These are phyloP conservation scores for Annulohypoxylon stygium DNA, from an alignment of 495 filamentous ascomycete genomes.

Conservation along the genomic window DNA sequence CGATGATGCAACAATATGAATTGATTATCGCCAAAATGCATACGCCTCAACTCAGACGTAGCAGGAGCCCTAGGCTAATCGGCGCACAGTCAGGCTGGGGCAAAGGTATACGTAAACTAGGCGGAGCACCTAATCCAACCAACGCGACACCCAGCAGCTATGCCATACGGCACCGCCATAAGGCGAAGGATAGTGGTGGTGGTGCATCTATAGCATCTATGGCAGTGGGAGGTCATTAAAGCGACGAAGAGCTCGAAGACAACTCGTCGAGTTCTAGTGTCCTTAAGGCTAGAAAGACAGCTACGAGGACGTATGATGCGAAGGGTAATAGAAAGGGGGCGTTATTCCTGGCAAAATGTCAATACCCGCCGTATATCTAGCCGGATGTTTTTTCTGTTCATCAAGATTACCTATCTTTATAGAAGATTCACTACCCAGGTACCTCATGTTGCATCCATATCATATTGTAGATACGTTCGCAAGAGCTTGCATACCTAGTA, in stretches of 20 bases:
- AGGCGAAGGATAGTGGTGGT: conserved; percentile 32
- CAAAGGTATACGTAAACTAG: conserved; percentile 40
- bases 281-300: conserved; percentile 1
- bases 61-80: conserved; percentile 30
- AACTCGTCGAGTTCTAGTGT: not conserved
- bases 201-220: conserved; percentile 52
- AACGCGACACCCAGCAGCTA: conserved; percentile 20
- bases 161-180: conserved; percentile 21
- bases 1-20: conserved; percentile 64
- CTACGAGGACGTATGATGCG: conserved; percentile 5
- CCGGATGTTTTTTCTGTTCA: not conserved
- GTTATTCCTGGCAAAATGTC: conserved; percentile 34
- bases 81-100: conserved; percentile 36
- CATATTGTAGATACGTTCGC: not conserved
- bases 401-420: not conserved
- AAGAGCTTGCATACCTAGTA: not conserved
- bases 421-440: too few relatives aligned
- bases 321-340: conserved; percentile 24
- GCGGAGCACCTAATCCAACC: conserved; percentile 23
- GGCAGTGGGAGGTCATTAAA: conserved; percentile 53
- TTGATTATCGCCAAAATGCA: conserved; percentile 59
- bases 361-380: conserved; percentile 21
- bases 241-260: conserved; percentile 45
- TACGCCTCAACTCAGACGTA: conserved; percentile 34
- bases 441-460: too few relatives aligned